Evolutionary conservation across 179 eudicot genomes (phyloP).

Genomic region (Vitellaria paradoxa): DNA sequence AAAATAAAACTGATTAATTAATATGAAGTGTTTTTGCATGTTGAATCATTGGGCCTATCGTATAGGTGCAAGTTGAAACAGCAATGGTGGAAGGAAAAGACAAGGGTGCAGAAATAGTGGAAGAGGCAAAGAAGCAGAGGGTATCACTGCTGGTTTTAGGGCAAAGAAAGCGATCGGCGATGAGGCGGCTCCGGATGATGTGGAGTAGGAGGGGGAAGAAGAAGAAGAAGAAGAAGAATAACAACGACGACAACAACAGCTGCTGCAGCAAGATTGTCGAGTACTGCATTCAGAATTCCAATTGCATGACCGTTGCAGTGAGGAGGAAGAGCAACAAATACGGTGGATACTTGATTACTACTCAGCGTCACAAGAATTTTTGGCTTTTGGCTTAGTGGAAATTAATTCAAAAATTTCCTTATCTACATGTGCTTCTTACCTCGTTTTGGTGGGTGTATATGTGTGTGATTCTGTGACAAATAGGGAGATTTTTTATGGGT

Average conservation of each 20-base stretch:
- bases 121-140: conserved; percentile 54
- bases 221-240: too few species aligned
- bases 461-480: neutral
- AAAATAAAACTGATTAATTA: too few species aligned
- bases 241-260: too few species aligned
- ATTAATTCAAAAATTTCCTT: too few species aligned
- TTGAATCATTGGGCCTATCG: neutral
- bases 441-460: too few species aligned
- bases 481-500: neutral
- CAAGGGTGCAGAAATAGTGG: conserved; percentile 64
- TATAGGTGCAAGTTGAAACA: conserved; percentile 71
- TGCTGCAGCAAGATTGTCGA: conserved; percentile 40
- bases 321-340: conserved; percentile 67
- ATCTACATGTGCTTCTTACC: too few species aligned
- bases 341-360: conserved; percentile 80
- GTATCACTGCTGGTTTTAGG: conserved; percentile 66
- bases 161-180: conserved; percentile 51
- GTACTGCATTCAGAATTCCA: conserved; percentile 75
- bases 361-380: conserved; percentile 81
- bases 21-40: too few species aligned
- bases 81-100: conserved; percentile 57
- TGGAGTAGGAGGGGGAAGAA: conserved; percentile 41
- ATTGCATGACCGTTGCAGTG: conserved; percentile 77
- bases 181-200: conserved; percentile 49
- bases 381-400: conserved; percentile 62